Evolutionary conservation across 1,284 basidiomycete species (phyloP), one percentile per base, ranked within the genome.

Genomic region (Irpex sp.): DNA sequence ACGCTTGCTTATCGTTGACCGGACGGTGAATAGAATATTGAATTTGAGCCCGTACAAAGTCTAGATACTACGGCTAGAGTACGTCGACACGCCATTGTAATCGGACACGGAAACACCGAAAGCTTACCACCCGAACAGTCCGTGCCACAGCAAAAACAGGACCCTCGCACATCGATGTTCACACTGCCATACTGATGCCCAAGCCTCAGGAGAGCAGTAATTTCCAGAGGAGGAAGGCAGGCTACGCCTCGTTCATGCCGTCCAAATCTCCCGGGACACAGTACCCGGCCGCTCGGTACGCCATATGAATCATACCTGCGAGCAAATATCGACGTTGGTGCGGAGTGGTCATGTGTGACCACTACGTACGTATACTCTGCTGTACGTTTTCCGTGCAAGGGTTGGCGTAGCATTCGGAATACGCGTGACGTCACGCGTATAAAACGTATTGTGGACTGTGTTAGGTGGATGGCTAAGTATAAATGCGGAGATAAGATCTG

Each of bases 301-400:
- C 54, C 26, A 34, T 56, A 37, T 56, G 44, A 15, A n/a, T 26
- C 8, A 9, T 17, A 31, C 31, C 31, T 13, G 54, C 54, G 54
- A 56, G 54, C 54, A 56, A 34, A 56, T 37, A 56, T 56, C 54
- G 54, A 56, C 21, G 34, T 56, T 37, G 54, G 54, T 56, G 54
- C 54, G 54, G 15, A 1, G 3, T 36, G 26, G 15, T 15, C 34
- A 54, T 21, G 19, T 54, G 13, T 13, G 13, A 19, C 11, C 8
- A 44, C 19, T 17, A 15, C 49, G 31, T 17, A 15, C 49, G 31
- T 31, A 31, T 31, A 31, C 31, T 31, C 31, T 31, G 31, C 31
- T 31, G 31, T 56, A 19, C 26, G 4, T 17, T 21, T 21, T 54
- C 11, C 17, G 11, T 54, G n/a, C 17, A 21, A 17, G 51, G 26